Evolutionary conservation across 139 green algal species (phyloP), one percentile per base, ranked within the genome.

Genomic region (Tetradesmus obliquus): DNA sequence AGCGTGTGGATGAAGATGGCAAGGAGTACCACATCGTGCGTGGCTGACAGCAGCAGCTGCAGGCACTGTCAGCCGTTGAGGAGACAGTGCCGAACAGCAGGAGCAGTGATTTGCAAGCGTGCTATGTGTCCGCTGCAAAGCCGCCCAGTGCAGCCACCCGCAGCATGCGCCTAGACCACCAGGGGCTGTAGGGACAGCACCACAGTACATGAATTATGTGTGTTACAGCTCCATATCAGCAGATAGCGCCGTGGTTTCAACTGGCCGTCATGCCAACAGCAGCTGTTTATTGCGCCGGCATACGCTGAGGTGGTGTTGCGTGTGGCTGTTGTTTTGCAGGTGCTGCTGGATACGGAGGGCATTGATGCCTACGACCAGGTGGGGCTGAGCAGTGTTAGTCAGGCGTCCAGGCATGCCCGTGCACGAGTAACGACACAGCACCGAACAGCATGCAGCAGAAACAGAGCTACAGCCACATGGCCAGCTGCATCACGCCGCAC

Each of bases 291-390:
- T n/a, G n/a, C n/a, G n/a, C n/a, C n/a, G n/a, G n/a, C 32, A 45
- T 45, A 45, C 32, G 32, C 32, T 45, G 32, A 45, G 32, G 0
- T 45, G 32, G 32, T 45, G 32, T 51, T 6, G 15, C 1, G 1
- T 82, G 7, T 58, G 53, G 15, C 60, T 89, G 62, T 9, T 90
- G 86, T 55, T 9, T 12, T 82, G 79, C 88, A 92, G 88, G 96
- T 99, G 58, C 93, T 99, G 88, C 94, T 99, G 66, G 98, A 99
- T 93, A 98, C 97, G 1, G 98, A 99, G 91, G 98, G 98, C 62
- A 99, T 99, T 69, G 98, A 99, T 91, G 98, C 98, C 0, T 99
- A 98, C 88, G 98, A 99, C 90, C 98, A 99, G 96, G 88, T 92
- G 66, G 3, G 85, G 24, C 8, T 24, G 15, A 76, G 66, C 66